These are phyloP conservation scores for Fraxinus sp. DNA, from an alignment of 305 asterid genomes.

Conservation along the genomic window DNA sequence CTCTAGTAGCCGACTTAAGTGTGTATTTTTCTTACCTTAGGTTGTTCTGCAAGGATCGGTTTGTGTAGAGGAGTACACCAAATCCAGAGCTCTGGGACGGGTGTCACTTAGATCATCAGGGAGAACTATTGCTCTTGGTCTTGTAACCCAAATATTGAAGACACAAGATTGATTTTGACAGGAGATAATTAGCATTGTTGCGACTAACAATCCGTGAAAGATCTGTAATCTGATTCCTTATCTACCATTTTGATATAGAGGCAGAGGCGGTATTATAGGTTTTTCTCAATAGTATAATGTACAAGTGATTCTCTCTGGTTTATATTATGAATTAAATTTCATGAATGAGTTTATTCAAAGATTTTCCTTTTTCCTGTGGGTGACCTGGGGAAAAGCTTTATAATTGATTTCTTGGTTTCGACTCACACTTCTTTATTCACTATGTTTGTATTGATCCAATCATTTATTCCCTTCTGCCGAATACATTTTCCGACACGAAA, in stretches of 20 bases:
- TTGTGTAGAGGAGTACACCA: conserved; percentile 74
- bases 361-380: neutral
- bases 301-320: neutral
- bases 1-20: neutral
- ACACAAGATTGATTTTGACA: conserved; percentile 26
- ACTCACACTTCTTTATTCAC: neutral
- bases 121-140: conserved; percentile 82
- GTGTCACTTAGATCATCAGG: conserved; percentile 84
- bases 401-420: neutral
- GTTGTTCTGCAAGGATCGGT: conserved; percentile 66
- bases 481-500: conserved; percentile 35
- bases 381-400: neutral
- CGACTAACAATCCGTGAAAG: neutral
- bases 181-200: conserved; percentile 1
- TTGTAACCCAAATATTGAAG: conserved; percentile 57
- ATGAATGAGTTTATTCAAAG: neutral
- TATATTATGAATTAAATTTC: conserved; percentile 7
- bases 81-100: conserved; percentile 74
- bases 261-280: neutral
- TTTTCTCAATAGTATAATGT: neutral
- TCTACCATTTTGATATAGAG: conserved; percentile 25
- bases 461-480: conserved; percentile 32
- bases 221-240: neutral
- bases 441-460: neutral
- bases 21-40: conserved; percentile 26